Evolutionary conservation across 2,329 filamentous ascomycete species (phyloP).

Genomic region (Cladobotryum mycophilum): DNA sequence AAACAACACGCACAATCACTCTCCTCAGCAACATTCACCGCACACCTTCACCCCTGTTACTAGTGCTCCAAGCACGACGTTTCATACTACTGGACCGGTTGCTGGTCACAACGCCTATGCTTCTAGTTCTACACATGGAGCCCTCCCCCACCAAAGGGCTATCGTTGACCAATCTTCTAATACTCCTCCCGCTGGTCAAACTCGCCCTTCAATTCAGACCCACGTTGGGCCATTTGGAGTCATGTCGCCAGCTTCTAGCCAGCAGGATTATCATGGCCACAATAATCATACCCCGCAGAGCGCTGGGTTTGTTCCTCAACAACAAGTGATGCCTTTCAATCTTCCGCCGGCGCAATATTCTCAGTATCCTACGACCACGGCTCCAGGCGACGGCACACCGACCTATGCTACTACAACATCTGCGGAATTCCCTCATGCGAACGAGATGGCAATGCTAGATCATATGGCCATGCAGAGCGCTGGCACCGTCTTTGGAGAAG

Average conservation of each 20-base stretch:
- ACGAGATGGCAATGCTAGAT: slow-evolving; percentile 55
- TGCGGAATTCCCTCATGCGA: slow-evolving; percentile 41
- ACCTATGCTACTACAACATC: slow-evolving; percentile 30
- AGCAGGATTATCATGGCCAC: slow-evolving; percentile 43
- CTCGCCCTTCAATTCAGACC: slow-evolving; percentile 41
- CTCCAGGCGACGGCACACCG: slow-evolving; percentile 29
- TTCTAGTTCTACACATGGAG: slow-evolving; percentile 2
- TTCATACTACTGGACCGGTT: slow-evolving; percentile 15
- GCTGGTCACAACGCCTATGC: slow-evolving; percentile 4
- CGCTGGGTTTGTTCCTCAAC: slow-evolving; percentile 49
- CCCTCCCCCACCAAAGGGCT: slow-evolving; percentile 21
- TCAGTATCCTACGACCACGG: slow-evolving; percentile 19
- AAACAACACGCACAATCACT: slow-evolving; percentile 39
- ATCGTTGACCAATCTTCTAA: slow-evolving; percentile 28
- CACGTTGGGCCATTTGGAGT: slow-evolving; percentile 45
- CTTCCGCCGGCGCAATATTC: slow-evolving; percentile 56
- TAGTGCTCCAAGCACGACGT: slow-evolving; percentile 34
- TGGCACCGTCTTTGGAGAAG: slow-evolving; percentile 85
- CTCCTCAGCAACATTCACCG: slow-evolving; percentile 37
- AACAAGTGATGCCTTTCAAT: slow-evolving; percentile 57
- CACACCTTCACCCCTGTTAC: slow-evolving; percentile 43
- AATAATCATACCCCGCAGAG: slow-evolving; percentile 40
- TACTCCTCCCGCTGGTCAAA: slow-evolving; percentile 25
- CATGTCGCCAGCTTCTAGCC: slow-evolving; percentile 46
- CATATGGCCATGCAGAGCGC: slow-evolving; percentile 59